Base-by-base conservation (phyloP, 2,329 filamentous ascomycete genomes). In the Fusarium sp. region DNA sequence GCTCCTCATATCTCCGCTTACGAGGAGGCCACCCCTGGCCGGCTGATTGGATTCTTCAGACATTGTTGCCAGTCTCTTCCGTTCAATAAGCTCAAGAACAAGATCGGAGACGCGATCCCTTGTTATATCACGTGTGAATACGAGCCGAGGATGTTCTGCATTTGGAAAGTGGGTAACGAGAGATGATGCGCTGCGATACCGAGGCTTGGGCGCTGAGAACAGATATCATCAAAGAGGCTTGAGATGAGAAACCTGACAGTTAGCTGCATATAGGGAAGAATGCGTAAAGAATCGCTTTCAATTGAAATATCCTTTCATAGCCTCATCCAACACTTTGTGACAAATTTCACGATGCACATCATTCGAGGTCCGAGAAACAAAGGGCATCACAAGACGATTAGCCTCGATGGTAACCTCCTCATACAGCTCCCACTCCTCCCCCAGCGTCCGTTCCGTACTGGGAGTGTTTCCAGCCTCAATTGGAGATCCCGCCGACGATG, bases 361-460 rank as follows among this genome's bases (percentile, higher is more conserved):
- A 27, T 72, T 69, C 8, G 61, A 29, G 33, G 54, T 75, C 5
- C 68, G 24, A 4, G 65, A 60, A 18, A 75, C 68, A 66, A 74
- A 74, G 1, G 72, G 72, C 72, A 74, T 74, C 11, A 74, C 18
- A 4, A 74, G 58, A 11, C 50, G 45, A 27, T 74, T 74, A 8
- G 68, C 37, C 39, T 74, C 72, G 4, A 74, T 65, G 0, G 62
- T 20, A 8, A 75, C 52, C 33, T 72, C 72, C 13, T 75, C 72
- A 37, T 69, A 69, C 16, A 74, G 24, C 4, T 74, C 72, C 72
- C 72, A 74, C 5, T 74, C 72, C 37, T 72, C 68, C 2, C 31
- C 33, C 20, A 75, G 8, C 4, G 72, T 74, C 5, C 48, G 64
- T 2, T 62, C 57, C 3, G 35, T 71, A 18, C 64, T 56, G 1